Percentiles rank a stretch among this genome's conserved stretches.
phyloP scores from a whole-genome alignment of 495 filamentous ascomycete genomes.

The Penicillium samsonianum region DNA sequence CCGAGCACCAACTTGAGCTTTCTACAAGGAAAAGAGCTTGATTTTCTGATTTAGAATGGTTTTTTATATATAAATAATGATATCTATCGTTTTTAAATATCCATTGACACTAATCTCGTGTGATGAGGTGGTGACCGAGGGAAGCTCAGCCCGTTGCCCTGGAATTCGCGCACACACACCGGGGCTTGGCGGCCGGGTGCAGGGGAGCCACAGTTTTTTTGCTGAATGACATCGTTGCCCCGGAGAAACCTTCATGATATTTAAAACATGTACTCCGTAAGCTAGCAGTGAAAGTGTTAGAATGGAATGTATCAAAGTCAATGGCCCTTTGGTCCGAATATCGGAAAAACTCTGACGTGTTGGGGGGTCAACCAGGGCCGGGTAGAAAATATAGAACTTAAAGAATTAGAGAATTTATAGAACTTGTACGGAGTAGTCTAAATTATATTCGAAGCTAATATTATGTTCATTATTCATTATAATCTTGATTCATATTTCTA shows the following conservation, averaged over 20 bases:
- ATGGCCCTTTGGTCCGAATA: slow-evolving; percentile 23
- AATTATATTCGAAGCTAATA: not conserved
- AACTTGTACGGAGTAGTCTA: too few relatives aligned
- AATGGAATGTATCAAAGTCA: slow-evolving; percentile 17
- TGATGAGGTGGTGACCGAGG: slow-evolving; percentile 13
- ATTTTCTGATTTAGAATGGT: not conserved
- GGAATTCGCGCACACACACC: slow-evolving; percentile 43
- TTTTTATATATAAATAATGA: slow-evolving; percentile 6
- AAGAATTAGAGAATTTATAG: not conserved
- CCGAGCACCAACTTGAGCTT: slow-evolving; percentile 30
- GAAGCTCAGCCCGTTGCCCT: slow-evolving; percentile 24
- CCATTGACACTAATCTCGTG: slow-evolving; percentile 6
- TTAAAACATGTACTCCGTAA: not conserved
- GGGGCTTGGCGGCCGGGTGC: slow-evolving; percentile 47
- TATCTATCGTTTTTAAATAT: not conserved
- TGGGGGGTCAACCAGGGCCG: slow-evolving; percentile 16
- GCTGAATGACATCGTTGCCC: not conserved
- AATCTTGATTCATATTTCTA: not conserved
- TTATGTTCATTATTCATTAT: not conserved
- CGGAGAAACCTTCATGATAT: not conserved
- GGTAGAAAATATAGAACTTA: slow-evolving; percentile 3
- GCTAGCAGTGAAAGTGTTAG: not conserved
- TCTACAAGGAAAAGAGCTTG: slow-evolving; percentile 1
- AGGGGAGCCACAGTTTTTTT: slow-evolving; percentile 23
- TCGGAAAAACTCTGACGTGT: slow-evolving; percentile 44